A percentile compares a stretch with the other conserved stretches of the same genome.
These are phyloP conservation scores for Houttuynia cordata DNA, from an alignment of 164 flowering plant genomes.

Conservation along the genomic window DNA sequence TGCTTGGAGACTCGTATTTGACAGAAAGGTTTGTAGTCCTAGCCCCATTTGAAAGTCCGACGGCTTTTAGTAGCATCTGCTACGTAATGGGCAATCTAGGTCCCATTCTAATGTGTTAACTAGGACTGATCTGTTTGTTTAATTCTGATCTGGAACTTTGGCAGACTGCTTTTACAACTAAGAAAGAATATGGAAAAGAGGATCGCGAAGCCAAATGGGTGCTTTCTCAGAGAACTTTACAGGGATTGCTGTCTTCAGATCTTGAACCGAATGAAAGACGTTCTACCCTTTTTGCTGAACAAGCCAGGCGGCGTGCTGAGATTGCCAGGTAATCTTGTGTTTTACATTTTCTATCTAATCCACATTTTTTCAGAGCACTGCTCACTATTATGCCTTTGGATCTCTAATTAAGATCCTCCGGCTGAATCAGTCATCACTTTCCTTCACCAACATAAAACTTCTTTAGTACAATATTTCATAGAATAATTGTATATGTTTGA, in stretches of 20 bases:
- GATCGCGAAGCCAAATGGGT: slow-evolving; percentile 71
- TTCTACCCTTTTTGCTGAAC: slow-evolving; percentile 62
- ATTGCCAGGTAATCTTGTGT: slow-evolving; percentile 50
- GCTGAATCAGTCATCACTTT: too few species aligned
- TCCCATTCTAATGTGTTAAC: too few species aligned
- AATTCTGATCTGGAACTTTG: not conserved
- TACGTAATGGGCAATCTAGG: too few species aligned
- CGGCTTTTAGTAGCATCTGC: too few species aligned
- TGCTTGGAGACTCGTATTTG: slow-evolving; percentile 75
- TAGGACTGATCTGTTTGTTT: not conserved
- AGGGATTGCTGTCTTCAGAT: slow-evolving; percentile 45
- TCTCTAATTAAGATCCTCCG: too few species aligned
- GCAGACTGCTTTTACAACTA: slow-evolving; percentile 72
- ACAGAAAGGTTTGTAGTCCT: slow-evolving; percentile 43
- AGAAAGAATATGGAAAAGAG: slow-evolving; percentile 74
- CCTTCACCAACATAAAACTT: too few species aligned
- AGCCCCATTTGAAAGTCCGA: too few species aligned
- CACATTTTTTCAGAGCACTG: too few species aligned
- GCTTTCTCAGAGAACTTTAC: slow-evolving; percentile 55
- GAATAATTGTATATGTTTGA: too few species aligned
- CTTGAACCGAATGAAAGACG: slow-evolving; percentile 32
- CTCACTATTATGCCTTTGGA: too few species aligned
- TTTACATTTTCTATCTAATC: too few species aligned
- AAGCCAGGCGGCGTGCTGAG: slow-evolving; percentile 81
- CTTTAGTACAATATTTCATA: too few species aligned